Percentiles rank a stretch among this genome's conserved stretches.
phyloP scores from a whole-genome alignment of 257 asterid genomes.

The Knoxia roxburghii region DNA sequence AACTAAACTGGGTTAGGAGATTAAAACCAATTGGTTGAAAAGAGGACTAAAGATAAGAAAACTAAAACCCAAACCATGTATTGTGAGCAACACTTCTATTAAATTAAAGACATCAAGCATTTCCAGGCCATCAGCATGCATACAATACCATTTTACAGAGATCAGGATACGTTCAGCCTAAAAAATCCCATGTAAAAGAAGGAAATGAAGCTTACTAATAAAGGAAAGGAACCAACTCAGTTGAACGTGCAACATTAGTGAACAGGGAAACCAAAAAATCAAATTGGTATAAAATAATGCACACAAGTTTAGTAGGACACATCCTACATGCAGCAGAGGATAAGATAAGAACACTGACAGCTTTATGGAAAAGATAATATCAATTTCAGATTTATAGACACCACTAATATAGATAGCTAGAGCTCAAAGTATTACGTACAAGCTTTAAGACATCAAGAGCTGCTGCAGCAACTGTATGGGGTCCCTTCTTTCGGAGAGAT shows the following conservation, averaged over 20 bases:
- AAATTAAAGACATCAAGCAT: neutral
- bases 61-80: neutral
- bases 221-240: neutral
- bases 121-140: neutral
- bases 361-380: no score
- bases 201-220: neutral
- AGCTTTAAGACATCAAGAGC: constrained; percentile 95
- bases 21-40: neutral
- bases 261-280: neutral
- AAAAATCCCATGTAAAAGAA: neutral
- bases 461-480: constrained; percentile 86
- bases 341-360: no score
- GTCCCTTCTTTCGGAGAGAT: constrained; percentile 67
- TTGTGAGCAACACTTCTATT: neutral
- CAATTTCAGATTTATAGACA: neutral
- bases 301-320: neutral
- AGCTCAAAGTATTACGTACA: constrained; percentile 37
- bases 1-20: neutral
- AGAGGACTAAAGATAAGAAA: neutral
- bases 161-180: neutral
- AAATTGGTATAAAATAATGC: neutral
- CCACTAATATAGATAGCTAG: neutral
- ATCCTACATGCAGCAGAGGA: neutral
- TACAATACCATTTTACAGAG: neutral
- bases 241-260: neutral